A percentile compares a stretch with the other conserved stretches of the same genome.
Evolutionary conservation across 768 basidiomycete genomes (phyloP).

Genomic region (Flagelloscypha sp.): DNA sequence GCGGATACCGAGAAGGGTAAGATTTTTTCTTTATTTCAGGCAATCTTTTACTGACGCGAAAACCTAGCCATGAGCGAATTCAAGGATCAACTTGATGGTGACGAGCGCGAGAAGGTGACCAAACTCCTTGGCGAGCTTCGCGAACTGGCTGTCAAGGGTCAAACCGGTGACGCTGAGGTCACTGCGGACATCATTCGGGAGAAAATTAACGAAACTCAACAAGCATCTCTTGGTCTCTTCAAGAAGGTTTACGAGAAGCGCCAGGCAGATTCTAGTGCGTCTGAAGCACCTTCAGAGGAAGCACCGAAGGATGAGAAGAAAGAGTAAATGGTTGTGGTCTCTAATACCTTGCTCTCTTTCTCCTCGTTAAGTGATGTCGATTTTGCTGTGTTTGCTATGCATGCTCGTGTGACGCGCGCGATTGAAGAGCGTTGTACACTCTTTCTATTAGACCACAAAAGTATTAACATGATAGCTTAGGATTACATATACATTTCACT

Average conservation of each 20-base stretch:
- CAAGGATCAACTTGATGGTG: constrained; percentile 89
- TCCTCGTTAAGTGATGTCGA: too few species aligned
- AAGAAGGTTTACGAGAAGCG: constrained; percentile 97
- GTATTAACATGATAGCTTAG: too few species aligned
- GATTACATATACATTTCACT: too few species aligned
- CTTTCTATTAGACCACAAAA: too few species aligned
- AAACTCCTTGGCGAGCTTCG: constrained; percentile 83
- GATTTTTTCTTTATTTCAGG: constrained; percentile 11
- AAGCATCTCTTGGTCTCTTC: constrained; percentile 94
- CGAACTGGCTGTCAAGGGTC: constrained; percentile 84
- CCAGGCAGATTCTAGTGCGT: constrained; percentile 56
- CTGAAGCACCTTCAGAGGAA: constrained; percentile 32
- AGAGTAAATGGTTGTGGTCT: constrained; percentile 92
- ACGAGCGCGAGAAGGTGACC: constrained; percentile 91
- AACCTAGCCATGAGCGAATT: constrained; percentile 85
- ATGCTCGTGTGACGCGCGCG: too few species aligned
- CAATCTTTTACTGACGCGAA: constrained; percentile 5
- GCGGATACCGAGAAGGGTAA: constrained; percentile 92
- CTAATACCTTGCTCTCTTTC: too few species aligned
- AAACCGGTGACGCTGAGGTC: constrained; percentile 72
- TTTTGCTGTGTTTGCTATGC: too few species aligned
- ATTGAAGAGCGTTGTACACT: too few species aligned
- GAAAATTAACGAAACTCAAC: constrained; percentile 90
- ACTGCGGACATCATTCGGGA: constrained; percentile 84
- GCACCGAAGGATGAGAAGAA: constrained; percentile 34